Evolutionary conservation across 768 basidiomycete genomes (phyloP), one percentile per base, ranked within the genome.

Genomic region (Cystofilobasidium capitatum): DNA sequence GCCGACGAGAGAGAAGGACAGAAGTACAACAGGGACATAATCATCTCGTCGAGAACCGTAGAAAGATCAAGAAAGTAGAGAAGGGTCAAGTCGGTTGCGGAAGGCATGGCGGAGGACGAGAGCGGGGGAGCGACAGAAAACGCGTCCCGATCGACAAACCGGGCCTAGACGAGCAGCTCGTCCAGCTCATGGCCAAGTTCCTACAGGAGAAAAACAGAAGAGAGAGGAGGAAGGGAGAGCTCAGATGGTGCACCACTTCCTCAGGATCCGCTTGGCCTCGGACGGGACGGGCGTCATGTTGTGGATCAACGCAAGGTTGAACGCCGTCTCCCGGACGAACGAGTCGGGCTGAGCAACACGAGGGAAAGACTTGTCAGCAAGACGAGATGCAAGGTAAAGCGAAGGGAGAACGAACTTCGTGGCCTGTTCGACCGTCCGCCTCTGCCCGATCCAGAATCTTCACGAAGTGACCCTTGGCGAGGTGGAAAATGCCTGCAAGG

Each of bases 391-490:
- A n/a, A 55, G 26, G 22, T 14, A 29, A 16, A 31, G 13, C n/a
- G n/a, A 26, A 20, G 17, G 37, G 9, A 17, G 14, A 36, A 62
- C 66, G 13, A 9, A 67, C 66, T 29, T 62, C 60, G 22, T 40
- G 16, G 26, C n/a, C 51, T 6, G 45, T 67, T 36, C 59, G 35
- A 3, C 58, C 45, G 8, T 39, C 37, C 35, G 22, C 22, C 45
- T 69, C 67, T 29, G 61, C 62, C 12, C 54, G 39, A 17, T 35
- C 61, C 22, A 96, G 79, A 2, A 87, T 89, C 26, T 80, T 80
- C 70, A 91, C 85, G 72, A 96, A 97, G 77, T 96, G 91, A 63
- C 81, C 84, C 17, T 86, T 84, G 0, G 93, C 93, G 71, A 89
- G 83, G 6, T 88, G 83, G 64, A 86, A 82, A 16, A 97, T 76